phyloP scores from a whole-genome alignment of 768 basidiomycete species.

The Stropharia rugosoannulata region DNA sequence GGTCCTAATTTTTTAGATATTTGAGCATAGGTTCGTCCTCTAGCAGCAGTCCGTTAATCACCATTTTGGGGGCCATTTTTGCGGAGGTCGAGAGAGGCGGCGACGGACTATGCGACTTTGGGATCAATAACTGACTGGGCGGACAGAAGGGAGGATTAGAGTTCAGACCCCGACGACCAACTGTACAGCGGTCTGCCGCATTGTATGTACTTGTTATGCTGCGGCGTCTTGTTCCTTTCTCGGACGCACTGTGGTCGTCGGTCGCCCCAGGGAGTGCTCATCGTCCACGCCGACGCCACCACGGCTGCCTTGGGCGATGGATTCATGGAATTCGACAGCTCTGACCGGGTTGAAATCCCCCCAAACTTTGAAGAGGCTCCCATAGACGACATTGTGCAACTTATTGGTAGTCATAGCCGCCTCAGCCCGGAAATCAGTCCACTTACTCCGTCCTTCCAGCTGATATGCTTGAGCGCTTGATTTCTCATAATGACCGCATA shows the following conservation, averaged over 20 bases:
- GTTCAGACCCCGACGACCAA: constrained; percentile 52
- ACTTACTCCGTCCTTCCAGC: constrained; percentile 44
- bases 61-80: constrained; percentile 79
- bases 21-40: constrained; percentile 7
- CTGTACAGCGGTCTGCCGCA: constrained; percentile 53
- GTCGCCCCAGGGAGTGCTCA: neutral
- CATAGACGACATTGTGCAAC: constrained; percentile 79
- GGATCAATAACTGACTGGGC: constrained; percentile 9
- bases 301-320: constrained; percentile 64
- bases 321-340: constrained; percentile 72
- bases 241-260: constrained; percentile 8
- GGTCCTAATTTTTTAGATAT: constrained; percentile 61
- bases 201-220: constrained; percentile 38
- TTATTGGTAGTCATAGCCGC: constrained; percentile 65
- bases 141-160: constrained; percentile 35
- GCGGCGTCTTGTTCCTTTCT: constrained; percentile 16
- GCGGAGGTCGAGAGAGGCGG: constrained; percentile 26
- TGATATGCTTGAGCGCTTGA: constrained; percentile 95
- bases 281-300: constrained; percentile 18
- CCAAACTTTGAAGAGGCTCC: constrained; percentile 81
- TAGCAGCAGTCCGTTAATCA: constrained; percentile 33
- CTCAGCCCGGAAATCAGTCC: neutral
- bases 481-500: constrained; percentile 95
- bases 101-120: constrained; percentile 25
- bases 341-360: constrained; percentile 77